Conservation (phyloP, 257 asterid genomes). For the Solanum etuberosum region DNA sequence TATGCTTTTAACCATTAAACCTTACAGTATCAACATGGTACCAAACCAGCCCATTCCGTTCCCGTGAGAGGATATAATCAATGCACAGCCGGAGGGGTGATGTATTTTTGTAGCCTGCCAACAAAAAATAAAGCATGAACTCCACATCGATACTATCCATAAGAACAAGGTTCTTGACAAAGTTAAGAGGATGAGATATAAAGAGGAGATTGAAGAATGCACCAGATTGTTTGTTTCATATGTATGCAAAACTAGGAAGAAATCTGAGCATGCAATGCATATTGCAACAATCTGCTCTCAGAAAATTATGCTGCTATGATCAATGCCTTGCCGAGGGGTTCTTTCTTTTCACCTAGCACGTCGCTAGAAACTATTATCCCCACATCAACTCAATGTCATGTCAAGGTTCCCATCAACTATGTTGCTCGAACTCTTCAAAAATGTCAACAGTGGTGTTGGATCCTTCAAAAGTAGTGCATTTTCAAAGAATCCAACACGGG, state of each 20-base stretch:
- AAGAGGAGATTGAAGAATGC: not conserved
- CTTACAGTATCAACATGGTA: constrained; percentile 51
- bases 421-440: not conserved
- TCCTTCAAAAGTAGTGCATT: not conserved
- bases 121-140: not conserved
- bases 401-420: not conserved
- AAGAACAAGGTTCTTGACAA: not conserved
- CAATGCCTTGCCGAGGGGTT: not conserved
- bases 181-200: not conserved
- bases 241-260: constrained; percentile 4
- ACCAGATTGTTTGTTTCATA: not conserved
- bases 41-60: constrained; percentile 82
- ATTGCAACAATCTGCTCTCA: not conserved
- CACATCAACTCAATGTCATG: not conserved
- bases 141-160: constrained; percentile 1
- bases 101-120: constrained; percentile 61
- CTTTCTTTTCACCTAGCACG: not conserved
- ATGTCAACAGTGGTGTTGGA: not conserved
- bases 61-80: constrained; percentile 51
- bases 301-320: not conserved
- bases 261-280: not conserved
- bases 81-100: constrained; percentile 93
- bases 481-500: not conserved
- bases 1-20: not conserved
- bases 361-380: not conserved